Base-by-base conservation (phyloP, 371 early-diverging fungal species). In the Haplosporangium sp. region DNA sequence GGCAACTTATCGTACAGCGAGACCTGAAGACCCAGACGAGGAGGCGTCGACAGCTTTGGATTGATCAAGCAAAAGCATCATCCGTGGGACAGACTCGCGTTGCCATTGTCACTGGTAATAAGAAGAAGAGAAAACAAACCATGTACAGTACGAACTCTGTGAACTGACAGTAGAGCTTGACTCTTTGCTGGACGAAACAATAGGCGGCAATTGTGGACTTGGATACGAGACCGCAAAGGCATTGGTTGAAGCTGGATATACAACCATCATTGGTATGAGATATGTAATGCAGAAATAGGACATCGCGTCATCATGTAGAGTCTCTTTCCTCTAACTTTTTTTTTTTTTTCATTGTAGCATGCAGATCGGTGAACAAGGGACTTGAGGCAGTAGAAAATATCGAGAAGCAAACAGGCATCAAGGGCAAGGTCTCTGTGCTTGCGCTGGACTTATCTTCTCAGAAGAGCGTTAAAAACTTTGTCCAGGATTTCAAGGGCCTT, bases 391-490 rank as follows among this genome's bases (percentile, higher is more conserved):
- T 83, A 10, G 75, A 55, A 21, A 76, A 57, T 14, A 69, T 87
- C 16, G 71, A 74, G 46, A 57, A 67, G 11, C 63, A 82, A 54
- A 86, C 87, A 2, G 87, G 83, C 2, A 62, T 84, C 38, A 69
- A 64, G 23, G 74, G 69, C 18, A 52, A 66, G 36, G 64, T 83
- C 36, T 59, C 59, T 14, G 64, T 84, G 20, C 70, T 82, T 80
- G 41, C 74, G 8, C 67, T 89, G 58, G 87, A 90, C 63, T 60
- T 90, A 59, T 74, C 86, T 6, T 81, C 83, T n/a, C 60, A 87
- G 29, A 79, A 67, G 40, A 83, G 83, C 1, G 74, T 89, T 18
- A 67, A 71, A 18, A 45, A 23, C 18, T 90, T 90, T 64, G 71
- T 80, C 9, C 71, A 55, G 6, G 68, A 79, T 23, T 85, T 86